These are phyloP conservation scores for Trypanosoma scelopori DNA, from an alignment of 208 protist species.

Conservation along the genomic window DNA sequence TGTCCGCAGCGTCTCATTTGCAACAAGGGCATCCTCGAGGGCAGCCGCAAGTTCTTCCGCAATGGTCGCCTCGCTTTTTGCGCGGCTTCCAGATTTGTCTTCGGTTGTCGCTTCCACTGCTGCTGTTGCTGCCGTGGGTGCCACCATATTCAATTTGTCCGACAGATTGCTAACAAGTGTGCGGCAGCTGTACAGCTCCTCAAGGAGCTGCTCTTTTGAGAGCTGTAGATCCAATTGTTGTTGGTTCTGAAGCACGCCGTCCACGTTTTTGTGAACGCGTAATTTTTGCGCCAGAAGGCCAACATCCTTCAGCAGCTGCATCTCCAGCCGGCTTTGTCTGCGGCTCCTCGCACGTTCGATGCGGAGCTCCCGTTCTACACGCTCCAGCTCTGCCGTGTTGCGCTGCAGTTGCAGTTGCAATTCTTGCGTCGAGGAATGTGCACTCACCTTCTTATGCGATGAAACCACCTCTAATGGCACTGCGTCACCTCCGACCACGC, in stretches of 20 bases:
- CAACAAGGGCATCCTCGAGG: slow-evolving; percentile 17
- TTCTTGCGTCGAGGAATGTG: not conserved
- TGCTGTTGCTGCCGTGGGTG: not conserved
- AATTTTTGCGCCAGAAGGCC: slow-evolving; percentile 39
- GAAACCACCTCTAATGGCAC: slow-evolving; percentile 7
- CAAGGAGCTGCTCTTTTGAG: slow-evolving; percentile 18
- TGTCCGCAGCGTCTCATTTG: slow-evolving; percentile 16
- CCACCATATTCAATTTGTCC: not conserved
- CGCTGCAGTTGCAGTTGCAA: slow-evolving; percentile 1
- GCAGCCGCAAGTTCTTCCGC: slow-evolving; percentile 20
- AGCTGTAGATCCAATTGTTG: slow-evolving; percentile 26
- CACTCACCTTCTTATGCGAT: not conserved
- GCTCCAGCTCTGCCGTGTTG: slow-evolving; percentile 22
- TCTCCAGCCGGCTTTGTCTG: slow-evolving; percentile 36
- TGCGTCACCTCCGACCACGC: not conserved
- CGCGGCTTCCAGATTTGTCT: not conserved
- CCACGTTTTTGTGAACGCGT: slow-evolving; percentile 34
- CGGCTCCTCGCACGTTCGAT: slow-evolving; percentile 35
- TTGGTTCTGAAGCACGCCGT: slow-evolving; percentile 31
- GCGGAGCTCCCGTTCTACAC: slow-evolving; percentile 34
- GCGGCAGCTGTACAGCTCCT: slow-evolving; percentile 14
- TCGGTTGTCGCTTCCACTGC: not conserved
- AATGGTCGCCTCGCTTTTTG: not conserved
- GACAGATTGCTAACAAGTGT: not conserved
- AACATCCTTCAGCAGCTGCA: slow-evolving; percentile 49